These are phyloP conservation scores for Phaseolus lunatus DNA, from an alignment of 306 rosid species.

Conservation along the genomic window DNA sequence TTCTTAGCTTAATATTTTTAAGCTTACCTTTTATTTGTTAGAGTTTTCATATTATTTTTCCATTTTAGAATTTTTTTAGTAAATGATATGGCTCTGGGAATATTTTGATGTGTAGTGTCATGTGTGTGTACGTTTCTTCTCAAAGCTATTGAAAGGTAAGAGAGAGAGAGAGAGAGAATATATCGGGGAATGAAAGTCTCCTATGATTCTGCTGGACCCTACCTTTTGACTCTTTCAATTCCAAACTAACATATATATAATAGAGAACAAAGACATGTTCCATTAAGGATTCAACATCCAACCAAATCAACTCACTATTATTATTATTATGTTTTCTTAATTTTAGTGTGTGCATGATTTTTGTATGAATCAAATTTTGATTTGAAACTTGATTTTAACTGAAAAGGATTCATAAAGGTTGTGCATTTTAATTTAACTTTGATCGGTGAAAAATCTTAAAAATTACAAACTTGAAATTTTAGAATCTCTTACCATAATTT, in stretches of 20 bases:
- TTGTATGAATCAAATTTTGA: neutral
- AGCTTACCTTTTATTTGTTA: too few relatives aligned
- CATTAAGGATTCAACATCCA: neutral
- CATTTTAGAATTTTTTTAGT: neutral
- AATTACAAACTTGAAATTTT: neutral
- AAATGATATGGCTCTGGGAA: neutral
- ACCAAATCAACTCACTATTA: neutral
- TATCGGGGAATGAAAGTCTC: slow-evolving; percentile 73
- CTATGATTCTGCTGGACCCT: slow-evolving; percentile 63
- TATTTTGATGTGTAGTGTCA: neutral
- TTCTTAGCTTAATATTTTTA: too few relatives aligned
- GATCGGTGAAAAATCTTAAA: too few relatives aligned
- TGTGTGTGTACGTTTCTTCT: slow-evolving; percentile 39
- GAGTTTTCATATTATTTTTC: neutral
- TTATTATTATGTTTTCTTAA: neutral
- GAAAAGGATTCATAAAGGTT: too few relatives aligned
- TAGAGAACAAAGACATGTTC: neutral
- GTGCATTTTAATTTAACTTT: too few relatives aligned
- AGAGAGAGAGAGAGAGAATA: slow-evolving; percentile 49
- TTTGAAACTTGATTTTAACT: neutral
- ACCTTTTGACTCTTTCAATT: slow-evolving; percentile 59
- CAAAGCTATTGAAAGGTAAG: slow-evolving; percentile 3
- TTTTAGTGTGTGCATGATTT: neutral
- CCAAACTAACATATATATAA: slow-evolving; percentile 26
- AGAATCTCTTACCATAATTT: neutral